Base-by-base conservation (phyloP, 768 basidiomycete species). In the Boletus vinaceobasis region DNA sequence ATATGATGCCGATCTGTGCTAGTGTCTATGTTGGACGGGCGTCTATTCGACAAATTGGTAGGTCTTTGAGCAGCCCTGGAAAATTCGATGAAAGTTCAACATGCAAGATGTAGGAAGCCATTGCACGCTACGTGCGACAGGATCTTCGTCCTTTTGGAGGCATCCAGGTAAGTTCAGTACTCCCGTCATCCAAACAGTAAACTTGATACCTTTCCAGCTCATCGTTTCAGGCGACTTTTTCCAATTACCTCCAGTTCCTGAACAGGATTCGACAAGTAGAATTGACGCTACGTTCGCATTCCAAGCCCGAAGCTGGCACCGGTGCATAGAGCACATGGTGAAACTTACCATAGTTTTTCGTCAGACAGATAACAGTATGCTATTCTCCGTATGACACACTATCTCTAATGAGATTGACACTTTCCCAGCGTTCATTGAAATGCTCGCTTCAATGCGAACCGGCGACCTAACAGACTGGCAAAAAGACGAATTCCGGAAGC, bases 361-460 rank as follows among this genome's bases (percentile, higher is more conserved):
- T 52, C 88, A 91, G 66, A 86, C 74, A 43, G 85, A 89, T 61
- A 73, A 78, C 43, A 68, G 82, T 81, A 55, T 32, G 60, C 43
- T 5, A 8, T 55, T 27, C 46, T 33, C 11, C 15, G 32, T 48
- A 29, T 3, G 2, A 49, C 6, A 31, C 11, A 14, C 11, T 11
- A 13, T 48, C 17, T 29, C 42, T n/a, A 17, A 38, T 37, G 36
- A n/a, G 29, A 39, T 27, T 43, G 23, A 60, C 19, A 14, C 15
- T 15, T 39, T 33, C 31, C 8, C 64, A 93, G 93, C 79, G 43
- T 98, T 99, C 65, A 82, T 99, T 43, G 80, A 93, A 63, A 98
- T 98, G 92, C 77, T 98, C 45, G 98, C 98, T 66, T 94, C 97
- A 64, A 98, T 98, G 94, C 84, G 97, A 26, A 95, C 90, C 58